phyloP scores from a whole-genome alignment of 2,329 filamentous ascomycete species.

The Dactylonectria macrodidyma region DNA sequence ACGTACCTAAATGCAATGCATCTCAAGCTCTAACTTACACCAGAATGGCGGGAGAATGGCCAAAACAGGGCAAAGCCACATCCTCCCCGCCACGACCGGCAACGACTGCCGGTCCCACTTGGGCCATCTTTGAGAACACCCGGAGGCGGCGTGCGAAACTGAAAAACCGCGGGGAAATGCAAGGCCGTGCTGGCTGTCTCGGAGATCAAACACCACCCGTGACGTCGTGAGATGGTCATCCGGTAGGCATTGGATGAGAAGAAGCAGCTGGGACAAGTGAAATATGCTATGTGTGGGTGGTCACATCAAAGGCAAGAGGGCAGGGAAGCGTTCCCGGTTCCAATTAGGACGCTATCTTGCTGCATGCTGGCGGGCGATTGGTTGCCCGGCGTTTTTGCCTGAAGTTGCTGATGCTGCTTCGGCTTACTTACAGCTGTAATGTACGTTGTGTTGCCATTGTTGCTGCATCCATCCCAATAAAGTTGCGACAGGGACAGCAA shows the following conservation, averaged over 20 bases:
- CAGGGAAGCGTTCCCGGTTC: neutral
- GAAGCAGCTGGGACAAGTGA: neutral
- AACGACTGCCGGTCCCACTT: constrained; percentile 43
- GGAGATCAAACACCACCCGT: constrained; percentile 35
- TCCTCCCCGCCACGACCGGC: constrained; percentile 43
- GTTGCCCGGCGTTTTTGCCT: neutral
- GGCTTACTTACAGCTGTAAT: neutral
- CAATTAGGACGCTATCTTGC: neutral
- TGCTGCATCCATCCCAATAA: neutral
- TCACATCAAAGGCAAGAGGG: neutral
- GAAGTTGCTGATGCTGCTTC: neutral
- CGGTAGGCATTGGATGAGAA: neutral
- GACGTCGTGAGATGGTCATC: constrained; percentile 15
- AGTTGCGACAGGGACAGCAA: constrained; percentile 23
- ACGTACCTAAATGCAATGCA: no score
- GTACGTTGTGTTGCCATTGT: neutral
- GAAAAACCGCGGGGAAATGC: constrained; percentile 15
- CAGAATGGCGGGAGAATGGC: neutral
- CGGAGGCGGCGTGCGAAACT: constrained; percentile 1
- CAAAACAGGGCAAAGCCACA: constrained; percentile 20
- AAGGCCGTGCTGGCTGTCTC: constrained; percentile 15
- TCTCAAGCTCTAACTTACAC: neutral
- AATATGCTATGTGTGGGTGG: neutral
- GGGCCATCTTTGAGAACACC: neutral
- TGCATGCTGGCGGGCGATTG: neutral